Evolutionary conservation across 768 basidiomycete genomes (phyloP).

Genomic region (Trametes punicea): DNA sequence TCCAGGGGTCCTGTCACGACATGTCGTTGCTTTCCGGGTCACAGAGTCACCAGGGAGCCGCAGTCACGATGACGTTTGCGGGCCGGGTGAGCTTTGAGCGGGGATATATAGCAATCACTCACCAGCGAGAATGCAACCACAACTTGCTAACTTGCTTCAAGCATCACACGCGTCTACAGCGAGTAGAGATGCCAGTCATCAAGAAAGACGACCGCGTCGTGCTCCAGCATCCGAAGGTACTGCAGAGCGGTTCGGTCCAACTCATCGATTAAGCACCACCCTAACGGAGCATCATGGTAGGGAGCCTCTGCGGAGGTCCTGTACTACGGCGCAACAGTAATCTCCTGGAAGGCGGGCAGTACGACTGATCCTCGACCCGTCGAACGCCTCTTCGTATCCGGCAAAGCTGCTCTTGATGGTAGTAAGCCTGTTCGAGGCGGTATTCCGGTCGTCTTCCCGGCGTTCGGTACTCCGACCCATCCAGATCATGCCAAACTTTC

Average conservation of each 20-base stretch:
- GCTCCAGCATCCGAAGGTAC: conserved; percentile 64
- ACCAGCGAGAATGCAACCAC: not conserved
- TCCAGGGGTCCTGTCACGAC: no score
- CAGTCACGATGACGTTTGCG: not conserved
- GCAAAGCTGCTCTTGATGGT: conserved; percentile 76
- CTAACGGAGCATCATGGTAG: conserved; percentile 33
- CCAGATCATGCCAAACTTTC: conserved; percentile 64
- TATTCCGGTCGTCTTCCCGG: conserved; percentile 71
- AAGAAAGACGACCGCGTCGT: conserved; percentile 41
- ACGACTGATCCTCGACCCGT: conserved; percentile 32
- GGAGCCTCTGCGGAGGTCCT: conserved; percentile 65
- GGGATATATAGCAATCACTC: not conserved
- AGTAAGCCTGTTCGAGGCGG: conserved; percentile 68
- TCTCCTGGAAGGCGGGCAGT: conserved; percentile 74
- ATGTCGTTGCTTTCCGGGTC: not conserved
- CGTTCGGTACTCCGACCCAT: conserved; percentile 83
- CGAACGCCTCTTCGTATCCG: conserved; percentile 81
- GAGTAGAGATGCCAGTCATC: conserved; percentile 52
- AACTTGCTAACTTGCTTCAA: not conserved
- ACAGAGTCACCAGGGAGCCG: not conserved
- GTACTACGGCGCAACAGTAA: conserved; percentile 81
- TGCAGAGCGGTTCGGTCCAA: not conserved
- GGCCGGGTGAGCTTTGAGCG: not conserved
- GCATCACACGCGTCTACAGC: not conserved
- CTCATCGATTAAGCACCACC: not conserved